phyloP scores from a whole-genome alignment of 2,329 filamentous ascomycete genomes.

The Phialocephala subalpina region DNA sequence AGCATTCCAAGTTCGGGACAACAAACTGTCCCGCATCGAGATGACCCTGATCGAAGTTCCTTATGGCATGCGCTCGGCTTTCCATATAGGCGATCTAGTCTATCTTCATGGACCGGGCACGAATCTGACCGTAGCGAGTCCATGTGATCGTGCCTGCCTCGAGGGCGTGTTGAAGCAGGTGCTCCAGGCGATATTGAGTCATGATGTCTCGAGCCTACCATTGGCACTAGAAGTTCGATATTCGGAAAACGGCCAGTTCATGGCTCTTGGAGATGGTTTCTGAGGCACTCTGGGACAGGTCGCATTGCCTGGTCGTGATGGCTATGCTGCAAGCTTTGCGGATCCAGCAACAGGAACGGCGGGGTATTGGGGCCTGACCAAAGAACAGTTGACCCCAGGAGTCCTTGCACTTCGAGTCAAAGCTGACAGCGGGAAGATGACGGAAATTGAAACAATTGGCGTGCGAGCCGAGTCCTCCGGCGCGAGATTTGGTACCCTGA shows the following conservation, averaged over 20 bases:
- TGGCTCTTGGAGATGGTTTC: constrained; percentile 11
- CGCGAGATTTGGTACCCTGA: constrained; percentile 11
- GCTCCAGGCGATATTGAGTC: constrained; percentile 13
- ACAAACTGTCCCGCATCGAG: constrained; percentile 20
- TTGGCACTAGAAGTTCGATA: constrained; percentile 7
- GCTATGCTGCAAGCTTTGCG: constrained; percentile 14
- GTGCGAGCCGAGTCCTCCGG: constrained; percentile 15
- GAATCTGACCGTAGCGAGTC: background rate
- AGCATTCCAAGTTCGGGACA: constrained; percentile 11
- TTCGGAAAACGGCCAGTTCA: constrained; percentile 19
- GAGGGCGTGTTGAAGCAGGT: constrained; percentile 8
- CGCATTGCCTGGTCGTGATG: background rate
- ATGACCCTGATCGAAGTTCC: constrained; percentile 20
- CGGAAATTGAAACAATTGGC: constrained; percentile 15
- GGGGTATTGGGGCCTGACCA: constrained; percentile 18
- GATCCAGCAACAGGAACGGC: constrained; percentile 13
- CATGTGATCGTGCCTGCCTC: constrained; percentile 15
- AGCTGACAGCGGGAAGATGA: background rate
- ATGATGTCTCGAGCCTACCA: constrained; percentile 8
- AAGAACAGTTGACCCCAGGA: constrained; percentile 16
- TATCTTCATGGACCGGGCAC: background rate
- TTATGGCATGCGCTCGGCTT: constrained; percentile 13
- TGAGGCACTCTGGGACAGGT: constrained; percentile 12
- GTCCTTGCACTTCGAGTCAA: constrained; percentile 19
- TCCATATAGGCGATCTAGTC: background rate